Base-by-base conservation (phyloP, 495 filamentous ascomycete genomes). In the Saxophila tyrrhenica region DNA sequence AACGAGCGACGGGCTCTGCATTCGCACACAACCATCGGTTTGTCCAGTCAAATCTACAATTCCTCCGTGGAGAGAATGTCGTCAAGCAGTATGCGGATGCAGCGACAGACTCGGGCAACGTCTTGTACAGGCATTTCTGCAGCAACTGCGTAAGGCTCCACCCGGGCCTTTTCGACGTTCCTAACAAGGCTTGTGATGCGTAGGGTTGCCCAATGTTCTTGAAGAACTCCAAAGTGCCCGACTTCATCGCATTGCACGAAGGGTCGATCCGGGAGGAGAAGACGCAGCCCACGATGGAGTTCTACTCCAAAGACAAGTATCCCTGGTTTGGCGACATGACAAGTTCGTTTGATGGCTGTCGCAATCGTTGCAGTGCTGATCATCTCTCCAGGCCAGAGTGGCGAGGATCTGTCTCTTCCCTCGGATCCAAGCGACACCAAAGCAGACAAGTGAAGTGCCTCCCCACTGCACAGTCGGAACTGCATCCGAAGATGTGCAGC, bases 21-120 rank as follows among this genome's bases (percentile, higher is more conserved):
- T 60, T 60, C 43, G 45, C 47, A 1, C 50, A 60, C 54, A 60
- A 60, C 35, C 35, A 52, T 43, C 53, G 58, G 19, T 44, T 60
- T 35, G 22, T 50, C 3, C 16, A 60, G n/a, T 21, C 53, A 11
- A 32, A 56, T 19, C 25, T 52, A 20, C 41, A n/a, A 11, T 29
- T 52, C 42, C 11, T 21, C 21, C 44, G 48, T 22, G 58, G 58
- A 20, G 2, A 60, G 24, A 53, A 56, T 38, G 15, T 47, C 38
- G 23, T 60, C 15, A 48, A 21, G 25, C 17, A 48, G 39, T 57
- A 60, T 32, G 41, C 22, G 9, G 58, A 60, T 32, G 38, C 23
- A 17, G 25, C 51, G 17, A 60, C 58, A 19, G 43, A 41, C 23
- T 50, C 38, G 17, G 54, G 49, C 19, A 60, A 60, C 21, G 23